phyloP scores from a whole-genome alignment of 139 green algal species.

The Gonium pectorale region DNA sequence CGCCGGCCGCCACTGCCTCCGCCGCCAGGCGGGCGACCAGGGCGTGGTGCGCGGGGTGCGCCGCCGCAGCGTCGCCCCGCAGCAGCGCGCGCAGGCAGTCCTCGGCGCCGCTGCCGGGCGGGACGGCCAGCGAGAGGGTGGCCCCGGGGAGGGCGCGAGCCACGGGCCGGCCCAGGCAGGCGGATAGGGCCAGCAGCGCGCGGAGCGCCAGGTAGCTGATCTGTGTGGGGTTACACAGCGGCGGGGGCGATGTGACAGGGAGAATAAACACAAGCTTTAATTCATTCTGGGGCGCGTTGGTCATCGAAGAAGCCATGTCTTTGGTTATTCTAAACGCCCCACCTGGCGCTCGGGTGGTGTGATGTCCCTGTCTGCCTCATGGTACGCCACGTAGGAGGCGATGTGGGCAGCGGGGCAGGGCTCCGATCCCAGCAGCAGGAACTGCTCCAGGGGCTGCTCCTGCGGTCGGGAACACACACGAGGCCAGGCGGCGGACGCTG shows the following conservation, averaged over 20 bases:
- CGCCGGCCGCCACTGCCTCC: constrained; percentile 46
- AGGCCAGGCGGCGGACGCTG: too few species aligned
- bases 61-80: background rate
- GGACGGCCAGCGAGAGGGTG: constrained; percentile 30
- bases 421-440: constrained; percentile 16
- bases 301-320: too few species aligned
- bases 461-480: background rate
- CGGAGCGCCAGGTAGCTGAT: constrained; percentile 49
- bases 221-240: too few species aligned
- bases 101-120: constrained; percentile 21
- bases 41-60: constrained; percentile 32
- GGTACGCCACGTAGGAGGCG: constrained; percentile 43
- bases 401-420: constrained; percentile 38
- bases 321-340: too few species aligned
- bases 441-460: constrained; percentile 47
- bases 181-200: constrained; percentile 36
- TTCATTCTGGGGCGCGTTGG: too few species aligned
- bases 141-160: constrained; percentile 7
- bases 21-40: constrained; percentile 60
- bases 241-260: too few species aligned
- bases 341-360: constrained; percentile 22
- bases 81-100: constrained; percentile 39
- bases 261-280: too few species aligned
- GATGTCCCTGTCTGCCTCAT: constrained; percentile 26
- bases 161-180: constrained; percentile 41